Conservation (phyloP, 2,329 filamentous ascomycete genomes). For the Fusarium kyushuense region DNA sequence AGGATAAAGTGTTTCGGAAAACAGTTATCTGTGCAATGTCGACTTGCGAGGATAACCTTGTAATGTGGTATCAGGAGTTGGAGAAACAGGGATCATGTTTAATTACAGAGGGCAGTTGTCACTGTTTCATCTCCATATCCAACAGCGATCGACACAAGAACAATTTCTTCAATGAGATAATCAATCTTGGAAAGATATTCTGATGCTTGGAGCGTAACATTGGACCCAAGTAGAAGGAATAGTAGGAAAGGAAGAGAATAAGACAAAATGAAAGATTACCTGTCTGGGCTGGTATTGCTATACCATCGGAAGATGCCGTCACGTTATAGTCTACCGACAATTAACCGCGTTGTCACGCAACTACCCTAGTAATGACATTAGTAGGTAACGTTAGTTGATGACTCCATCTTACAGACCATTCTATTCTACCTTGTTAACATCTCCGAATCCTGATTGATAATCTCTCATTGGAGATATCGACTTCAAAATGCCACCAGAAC, state of each 20-base stretch:
- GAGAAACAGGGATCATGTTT: slow-evolving; percentile 6
- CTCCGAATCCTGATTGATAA: neutral
- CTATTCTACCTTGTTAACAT: neutral
- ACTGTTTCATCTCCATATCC: slow-evolving; percentile 15
- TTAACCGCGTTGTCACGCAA: slow-evolving; percentile 39
- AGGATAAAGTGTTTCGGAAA: slow-evolving; percentile 12
- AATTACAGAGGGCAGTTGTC: slow-evolving; percentile 7
- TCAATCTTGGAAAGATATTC: neutral
- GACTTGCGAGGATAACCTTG: neutral
- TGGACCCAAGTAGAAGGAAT: too few species aligned
- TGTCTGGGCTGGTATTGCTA: fast-evolving
- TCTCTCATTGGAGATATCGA: neutral
- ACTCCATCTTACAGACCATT: slow-evolving; percentile 7
- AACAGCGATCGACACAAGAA: neutral
- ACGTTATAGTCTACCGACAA: slow-evolving; percentile 27
- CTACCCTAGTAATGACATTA: neutral
- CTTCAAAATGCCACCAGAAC: slow-evolving; percentile 28
- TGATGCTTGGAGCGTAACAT: neutral
- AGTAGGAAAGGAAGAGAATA: neutral
- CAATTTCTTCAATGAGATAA: neutral
- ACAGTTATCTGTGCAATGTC: neutral
- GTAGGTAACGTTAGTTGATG: neutral
- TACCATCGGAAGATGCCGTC: slow-evolving; percentile 8
- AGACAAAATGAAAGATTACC: neutral
- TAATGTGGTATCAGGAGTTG: neutral